Percentiles rank a stretch among this genome's conserved stretches.
Conservation (phyloP, 345 rosid species). For the Laguncularia racemosa region DNA sequence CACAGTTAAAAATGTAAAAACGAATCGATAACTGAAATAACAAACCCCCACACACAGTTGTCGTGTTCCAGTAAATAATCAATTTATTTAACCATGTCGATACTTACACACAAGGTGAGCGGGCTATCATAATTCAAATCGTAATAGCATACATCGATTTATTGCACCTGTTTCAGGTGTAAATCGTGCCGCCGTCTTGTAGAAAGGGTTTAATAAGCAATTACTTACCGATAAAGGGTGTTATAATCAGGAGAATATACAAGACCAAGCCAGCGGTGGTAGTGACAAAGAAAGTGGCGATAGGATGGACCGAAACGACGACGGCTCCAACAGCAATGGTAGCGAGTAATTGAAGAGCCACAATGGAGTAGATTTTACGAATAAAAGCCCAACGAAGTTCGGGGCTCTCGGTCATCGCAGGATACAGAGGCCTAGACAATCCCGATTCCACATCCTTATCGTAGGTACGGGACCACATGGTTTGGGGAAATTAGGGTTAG, state of each 20-base stretch:
- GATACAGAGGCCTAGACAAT: conserved; percentile 51
- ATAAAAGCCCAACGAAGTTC: conserved; percentile 80
- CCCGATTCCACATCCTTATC: conserved; percentile 74
- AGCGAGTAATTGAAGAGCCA: conserved; percentile 44
- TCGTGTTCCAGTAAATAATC: too few species aligned
- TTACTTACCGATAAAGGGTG: conserved; percentile 36
- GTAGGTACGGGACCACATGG: conserved; percentile 47
- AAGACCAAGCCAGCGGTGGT: conserved; percentile 58
- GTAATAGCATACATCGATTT: too few species aligned
- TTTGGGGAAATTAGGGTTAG: not conserved
- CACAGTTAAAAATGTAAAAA: too few species aligned
- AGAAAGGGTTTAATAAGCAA: too few species aligned
- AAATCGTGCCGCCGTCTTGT: too few species aligned
- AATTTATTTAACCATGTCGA: too few species aligned
- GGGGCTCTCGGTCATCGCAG: conserved; percentile 75
- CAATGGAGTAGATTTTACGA: conserved; percentile 61
- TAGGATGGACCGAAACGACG: conserved; percentile 49
- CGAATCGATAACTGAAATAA: too few species aligned
- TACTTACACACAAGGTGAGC: too few species aligned
- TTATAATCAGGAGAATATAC: conserved; percentile 50
- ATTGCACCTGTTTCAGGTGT: too few species aligned
- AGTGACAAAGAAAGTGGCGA: conserved; percentile 49
- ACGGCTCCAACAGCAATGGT: conserved; percentile 58
- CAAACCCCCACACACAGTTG: too few species aligned
- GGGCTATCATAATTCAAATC: too few species aligned